Percentiles rank a stretch among this genome's conserved stretches.
These are phyloP conservation scores for Acidomyces sp. DNA, from an alignment of 495 filamentous ascomycete species.

Conservation along the genomic window DNA sequence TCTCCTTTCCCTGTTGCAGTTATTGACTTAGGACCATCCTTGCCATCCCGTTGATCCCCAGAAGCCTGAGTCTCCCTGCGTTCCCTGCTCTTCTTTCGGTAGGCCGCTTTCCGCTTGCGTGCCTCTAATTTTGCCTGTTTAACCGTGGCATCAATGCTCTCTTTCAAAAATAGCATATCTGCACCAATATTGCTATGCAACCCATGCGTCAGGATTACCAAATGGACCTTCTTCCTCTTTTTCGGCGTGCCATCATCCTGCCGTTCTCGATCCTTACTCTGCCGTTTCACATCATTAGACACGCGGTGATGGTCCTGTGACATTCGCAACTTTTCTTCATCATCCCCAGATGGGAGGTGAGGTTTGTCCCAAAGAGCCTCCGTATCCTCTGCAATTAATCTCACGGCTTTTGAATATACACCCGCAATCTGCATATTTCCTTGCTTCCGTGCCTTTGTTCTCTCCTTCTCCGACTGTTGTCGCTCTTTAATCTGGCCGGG, in stretches of 20 bases:
- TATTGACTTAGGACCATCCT: too few relatives aligned
- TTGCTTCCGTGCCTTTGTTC: constrained; percentile 16
- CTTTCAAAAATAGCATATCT: constrained; percentile 95
- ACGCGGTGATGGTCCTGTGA: too few relatives aligned
- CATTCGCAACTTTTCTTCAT: too few relatives aligned
- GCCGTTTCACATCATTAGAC: constrained; percentile 22
- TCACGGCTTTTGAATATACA: constrained; percentile 65
- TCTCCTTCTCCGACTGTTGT: constrained; percentile 9
- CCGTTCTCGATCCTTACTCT: constrained; percentile 5
- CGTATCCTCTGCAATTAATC: constrained; percentile 72
- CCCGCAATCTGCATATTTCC: constrained; percentile 49
- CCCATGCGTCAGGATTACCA: constrained; percentile 88
- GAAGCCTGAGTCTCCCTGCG: constrained; percentile 9
- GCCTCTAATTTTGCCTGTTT: constrained; percentile 52
- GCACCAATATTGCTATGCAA: constrained; percentile 93
- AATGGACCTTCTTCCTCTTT: constrained; percentile 62
- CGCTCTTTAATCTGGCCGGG: constrained; percentile 66
- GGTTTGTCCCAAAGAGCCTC: constrained; percentile 82
- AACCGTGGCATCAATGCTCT: constrained; percentile 79
- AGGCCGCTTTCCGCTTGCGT: constrained; percentile 38
- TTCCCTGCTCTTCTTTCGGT: constrained; percentile 2
- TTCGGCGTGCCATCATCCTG: constrained; percentile 22
- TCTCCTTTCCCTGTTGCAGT: neutral
- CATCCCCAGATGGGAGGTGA: constrained; percentile 52
- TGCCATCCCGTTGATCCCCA: too few relatives aligned